Base-by-base conservation (phyloP, 1,284 basidiomycete species). In the Tetrapyrgos nigripes region DNA sequence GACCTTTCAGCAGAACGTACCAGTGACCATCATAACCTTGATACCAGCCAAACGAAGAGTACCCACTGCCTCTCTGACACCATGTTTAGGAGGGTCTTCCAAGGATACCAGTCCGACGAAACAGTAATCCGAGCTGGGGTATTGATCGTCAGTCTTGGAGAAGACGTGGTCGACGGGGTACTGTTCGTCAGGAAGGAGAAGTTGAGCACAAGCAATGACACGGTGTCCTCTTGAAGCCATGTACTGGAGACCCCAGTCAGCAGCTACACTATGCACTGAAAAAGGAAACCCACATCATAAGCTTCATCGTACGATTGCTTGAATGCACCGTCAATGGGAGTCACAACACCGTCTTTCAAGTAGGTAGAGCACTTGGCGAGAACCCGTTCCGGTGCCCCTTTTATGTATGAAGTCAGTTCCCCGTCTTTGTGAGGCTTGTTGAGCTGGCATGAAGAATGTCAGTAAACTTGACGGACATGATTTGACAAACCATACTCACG, bases 21-120 rank as follows among this genome's bases (percentile, higher is more conserved):
- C 85, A 26, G 86, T 88, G 6, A 88, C 84, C 86, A 88, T 88
- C 81, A 88, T 87, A 47, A 89, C 86, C 70, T 87, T 88, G 67
- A 89, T 88, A 8, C 87, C 87, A 11, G 86, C 87, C 9, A 86
- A 76, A 58, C 86, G 81, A 37, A 89, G 79, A 27, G 84, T 87
- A 4, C 87, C 86, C 61, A 89, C 86, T 10, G 87, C 87, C 65
- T 89, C 86, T 19, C 86, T 82, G 8, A 89, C 87, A 46, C 87
- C 87, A 61, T 88, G 86, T 66, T 88, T 88, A 3, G 87, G 87
- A 17, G 87, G 87, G 68, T 89, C 87, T 66, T 88, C 86, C 27
- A 90, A 76, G 4, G 86, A 88, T 37, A 87, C 80, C 47, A 89
- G 76, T 6, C 86, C 84, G 56, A 86, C 81, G 68, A 89, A 88